Conservation (phyloP, 371 early-diverging fungal species). For the Syncephalastrum sp. region DNA sequence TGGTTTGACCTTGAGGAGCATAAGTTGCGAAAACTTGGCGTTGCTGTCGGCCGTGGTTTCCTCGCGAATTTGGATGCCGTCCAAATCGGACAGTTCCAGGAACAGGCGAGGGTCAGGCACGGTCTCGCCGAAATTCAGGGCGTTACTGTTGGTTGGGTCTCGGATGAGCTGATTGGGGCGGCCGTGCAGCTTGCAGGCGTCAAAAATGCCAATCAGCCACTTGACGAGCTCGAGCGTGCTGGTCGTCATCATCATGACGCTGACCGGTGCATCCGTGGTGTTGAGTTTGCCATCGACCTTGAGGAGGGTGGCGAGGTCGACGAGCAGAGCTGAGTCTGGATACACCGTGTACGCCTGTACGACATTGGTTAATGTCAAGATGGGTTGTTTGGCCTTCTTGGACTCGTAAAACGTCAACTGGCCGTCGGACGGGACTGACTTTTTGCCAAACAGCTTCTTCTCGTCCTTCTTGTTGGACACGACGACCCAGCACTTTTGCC, state of each 20-base stretch:
- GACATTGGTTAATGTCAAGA: conserved; percentile 57
- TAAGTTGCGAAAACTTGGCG: neutral
- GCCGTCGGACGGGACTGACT: conserved; percentile 47
- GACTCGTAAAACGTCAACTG: conserved; percentile 60
- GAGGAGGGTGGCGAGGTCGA: conserved; percentile 40
- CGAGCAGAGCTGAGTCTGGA: conserved; percentile 53
- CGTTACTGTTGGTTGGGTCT: conserved; percentile 22
- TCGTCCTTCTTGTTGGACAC: conserved; percentile 51
- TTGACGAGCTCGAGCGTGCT: conserved; percentile 40
- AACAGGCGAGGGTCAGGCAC: conserved; percentile 22
- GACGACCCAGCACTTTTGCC: conserved; percentile 63
- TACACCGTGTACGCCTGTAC: conserved; percentile 73
- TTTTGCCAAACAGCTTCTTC: conserved; percentile 58
- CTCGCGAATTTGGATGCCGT: conserved; percentile 19
- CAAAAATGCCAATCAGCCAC: conserved; percentile 46
- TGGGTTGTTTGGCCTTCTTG: conserved; percentile 57
- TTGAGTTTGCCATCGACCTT: conserved; percentile 40
- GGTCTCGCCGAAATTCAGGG: conserved; percentile 40
- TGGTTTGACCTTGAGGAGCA: no score
- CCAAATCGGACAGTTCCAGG: conserved; percentile 28
- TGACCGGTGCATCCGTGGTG: conserved; percentile 6
- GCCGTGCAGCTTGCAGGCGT: conserved; percentile 53
- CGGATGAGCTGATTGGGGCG: conserved; percentile 37
- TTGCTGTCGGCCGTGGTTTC: conserved; percentile 31
- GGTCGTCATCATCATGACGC: conserved; percentile 44